Evolutionary conservation across 2,329 filamentous ascomycete species (phyloP).

Genomic region (Calonectria multiphialidica): DNA sequence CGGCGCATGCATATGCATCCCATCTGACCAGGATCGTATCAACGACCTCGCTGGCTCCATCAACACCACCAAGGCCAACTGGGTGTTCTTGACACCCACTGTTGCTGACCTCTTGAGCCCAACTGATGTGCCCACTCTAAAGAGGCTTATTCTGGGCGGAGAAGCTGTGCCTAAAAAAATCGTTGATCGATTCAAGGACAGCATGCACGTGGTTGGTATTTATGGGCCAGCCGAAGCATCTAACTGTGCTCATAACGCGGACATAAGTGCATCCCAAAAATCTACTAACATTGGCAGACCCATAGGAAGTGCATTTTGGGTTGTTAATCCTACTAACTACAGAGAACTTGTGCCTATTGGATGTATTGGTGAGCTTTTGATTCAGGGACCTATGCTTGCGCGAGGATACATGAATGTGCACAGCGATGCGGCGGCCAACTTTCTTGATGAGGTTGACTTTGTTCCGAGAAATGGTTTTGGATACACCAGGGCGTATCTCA

Average conservation of each 20-base stretch:
- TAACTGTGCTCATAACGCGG: conserved; percentile 20
- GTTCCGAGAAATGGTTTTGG: conserved; percentile 26
- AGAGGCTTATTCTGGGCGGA: conserved; percentile 26
- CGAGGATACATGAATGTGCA: conserved; percentile 33
- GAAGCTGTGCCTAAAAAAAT: conserved; percentile 26
- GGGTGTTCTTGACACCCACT: conserved; percentile 13
- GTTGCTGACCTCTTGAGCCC: conserved; percentile 10
- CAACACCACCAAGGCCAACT: conserved; percentile 1
- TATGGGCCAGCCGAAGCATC: conserved; percentile 36
- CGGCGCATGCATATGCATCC: conserved; percentile 54
- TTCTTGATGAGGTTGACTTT: conserved; percentile 12
- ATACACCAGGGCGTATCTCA: conserved; percentile 14
- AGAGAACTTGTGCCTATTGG: conserved; percentile 38
- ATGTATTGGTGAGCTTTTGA: conserved; percentile 41
- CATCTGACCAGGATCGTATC: conserved; percentile 43
- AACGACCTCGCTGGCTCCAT: conserved; percentile 13
- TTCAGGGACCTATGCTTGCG: conserved; percentile 41
- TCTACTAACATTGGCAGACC: conserved; percentile 1
- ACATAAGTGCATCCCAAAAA: neutral
- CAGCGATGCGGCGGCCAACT: conserved; percentile 28
- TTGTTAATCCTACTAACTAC: neutral
- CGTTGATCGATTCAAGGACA: conserved; percentile 27
- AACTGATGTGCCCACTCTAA: neutral
- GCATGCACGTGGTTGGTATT: conserved; percentile 22
- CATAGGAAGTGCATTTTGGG: conserved; percentile 4